Base-by-base conservation (phyloP, 352 stramenopile genomes). In the Globisporangium nagaii region DNA sequence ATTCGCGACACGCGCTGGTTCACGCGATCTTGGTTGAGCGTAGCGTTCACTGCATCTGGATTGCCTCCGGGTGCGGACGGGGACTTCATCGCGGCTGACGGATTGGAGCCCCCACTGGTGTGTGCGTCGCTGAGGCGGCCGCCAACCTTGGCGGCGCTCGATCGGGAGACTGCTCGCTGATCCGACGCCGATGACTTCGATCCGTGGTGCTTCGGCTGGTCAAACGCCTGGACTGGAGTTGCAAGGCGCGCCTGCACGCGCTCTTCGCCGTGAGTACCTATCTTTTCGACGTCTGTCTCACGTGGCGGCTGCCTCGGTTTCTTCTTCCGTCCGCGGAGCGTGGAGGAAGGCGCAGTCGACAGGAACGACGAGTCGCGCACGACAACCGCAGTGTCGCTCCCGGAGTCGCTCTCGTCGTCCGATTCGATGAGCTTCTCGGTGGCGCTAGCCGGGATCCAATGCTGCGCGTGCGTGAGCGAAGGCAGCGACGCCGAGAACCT, bases 1-100 rank as follows among this genome's bases (percentile, higher is more conserved):
- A 90, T 90, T 27, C 79, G 68, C 11, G 79, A 90, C 19, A 88
- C 66, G 4, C 79, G 79, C 44, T 90, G 79, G 49, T 87, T 80
- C 4, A 73, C 58, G 1, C 76, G 74, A 6, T 89, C 79, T 49
- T 84, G 75, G 52, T 82, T 85, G 35, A 85, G 59, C 9, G 56
- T 68, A 12, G 65, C 56, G 15, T 62, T 71, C 9, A 62, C 44
- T 2, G 44, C 51, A 15, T 65, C 51, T 10, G 45, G 27, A 25
- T 41, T 58, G 13, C 53, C 53, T 1, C 17, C 28, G 1, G 53
- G 28, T 9, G 19, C 2, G 1, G 51, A 4, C 20, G 24, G 5
- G 5, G 19, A 3, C 47, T 51, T 55, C 45, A 56, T 54, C 11
- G 1, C 6, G 17, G 34, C 19, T 7, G 19, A 22, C 1, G 15